phyloP scores from a whole-genome alignment of 208 protist genomes.

The Leishmania major region DNA sequence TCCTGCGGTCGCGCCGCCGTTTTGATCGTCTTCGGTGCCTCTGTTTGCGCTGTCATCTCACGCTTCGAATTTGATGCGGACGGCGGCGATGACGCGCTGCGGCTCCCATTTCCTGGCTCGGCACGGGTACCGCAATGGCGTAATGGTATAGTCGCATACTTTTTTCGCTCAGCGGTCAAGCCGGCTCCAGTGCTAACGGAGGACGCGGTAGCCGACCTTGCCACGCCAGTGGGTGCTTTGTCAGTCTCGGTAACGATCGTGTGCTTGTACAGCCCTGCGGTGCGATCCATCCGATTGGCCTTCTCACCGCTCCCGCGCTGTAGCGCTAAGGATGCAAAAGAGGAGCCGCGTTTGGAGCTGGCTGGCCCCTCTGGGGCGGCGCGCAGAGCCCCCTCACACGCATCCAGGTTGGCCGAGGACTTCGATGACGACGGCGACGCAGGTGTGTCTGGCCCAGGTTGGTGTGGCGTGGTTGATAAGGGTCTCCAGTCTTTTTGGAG shows the following conservation, averaged over 20 bases:
- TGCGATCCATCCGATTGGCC: background rate
- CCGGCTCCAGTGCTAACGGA: background rate
- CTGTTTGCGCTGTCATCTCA: background rate
- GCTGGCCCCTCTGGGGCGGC: slow-evolving; percentile 18
- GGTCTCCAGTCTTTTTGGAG: background rate
- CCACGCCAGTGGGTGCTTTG: slow-evolving; percentile 34
- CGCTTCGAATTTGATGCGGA: background rate
- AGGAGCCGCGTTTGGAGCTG: slow-evolving; percentile 55
- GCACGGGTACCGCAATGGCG: background rate
- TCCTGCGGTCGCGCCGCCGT: slow-evolving; percentile 41
- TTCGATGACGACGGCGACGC: background rate
- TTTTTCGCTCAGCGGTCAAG: background rate
- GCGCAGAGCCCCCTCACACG: background rate
- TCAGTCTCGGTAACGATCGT: slow-evolving; percentile 37
- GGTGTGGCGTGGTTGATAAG: background rate
- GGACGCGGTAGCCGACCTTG: background rate
- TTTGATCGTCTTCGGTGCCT: slow-evolving; percentile 1
- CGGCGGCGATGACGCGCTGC: background rate
- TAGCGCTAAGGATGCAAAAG: slow-evolving; percentile 56
- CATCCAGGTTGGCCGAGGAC: background rate
- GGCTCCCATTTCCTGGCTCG: background rate
- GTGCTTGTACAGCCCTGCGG: slow-evolving; percentile 37
- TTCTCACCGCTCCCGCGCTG: background rate
- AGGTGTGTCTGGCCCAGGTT: background rate
- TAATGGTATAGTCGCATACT: slow-evolving; percentile 16